Percentiles rank a stretch among this genome's conserved stretches.
These are phyloP conservation scores for Botrytis medusae DNA, from an alignment of 2,329 filamentous ascomycete species.

Conservation along the genomic window DNA sequence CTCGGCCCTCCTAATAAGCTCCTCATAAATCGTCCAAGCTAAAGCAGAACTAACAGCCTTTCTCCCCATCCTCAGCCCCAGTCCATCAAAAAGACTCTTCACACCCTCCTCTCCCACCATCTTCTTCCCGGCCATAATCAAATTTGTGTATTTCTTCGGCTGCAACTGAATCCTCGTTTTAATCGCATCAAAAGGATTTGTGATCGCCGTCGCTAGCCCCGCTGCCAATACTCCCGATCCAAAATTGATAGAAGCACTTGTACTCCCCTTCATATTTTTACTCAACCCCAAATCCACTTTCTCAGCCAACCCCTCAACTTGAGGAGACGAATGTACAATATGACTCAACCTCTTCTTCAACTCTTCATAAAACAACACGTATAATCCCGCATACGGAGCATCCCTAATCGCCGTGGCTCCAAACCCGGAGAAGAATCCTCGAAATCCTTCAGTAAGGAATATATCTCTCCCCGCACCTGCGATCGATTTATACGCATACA, in stretches of 20 bases:
- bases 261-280: slow-evolving; percentile 35
- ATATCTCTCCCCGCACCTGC: slow-evolving; percentile 74
- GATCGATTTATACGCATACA: slow-evolving; percentile 81
- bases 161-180: slow-evolving; percentile 94
- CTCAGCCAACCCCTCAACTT: slow-evolving; percentile 29
- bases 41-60: slow-evolving; percentile 94
- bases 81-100: slow-evolving; percentile 78
- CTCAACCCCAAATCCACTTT: not conserved
- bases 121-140: slow-evolving; percentile 69
- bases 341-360: slow-evolving; percentile 62
- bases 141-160: slow-evolving; percentile 78
- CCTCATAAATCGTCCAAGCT: slow-evolving; percentile 97
- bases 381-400: slow-evolving; percentile 94
- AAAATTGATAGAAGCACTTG: slow-evolving; percentile 77
- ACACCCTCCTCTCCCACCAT: slow-evolving; percentile 83
- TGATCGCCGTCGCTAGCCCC: slow-evolving; percentile 78
- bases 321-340: slow-evolving; percentile 32
- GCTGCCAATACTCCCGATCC: slow-evolving; percentile 78
- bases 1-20: slow-evolving; percentile 73
- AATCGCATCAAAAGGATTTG: slow-evolving; percentile 95
- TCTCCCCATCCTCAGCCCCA: slow-evolving; percentile 81
- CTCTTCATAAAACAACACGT: slow-evolving; percentile 91
- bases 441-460: slow-evolving; percentile 65
- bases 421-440: slow-evolving; percentile 90
- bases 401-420: slow-evolving; percentile 91